phyloP scores from a whole-genome alignment of 2,329 filamentous ascomycete species.

The Aspergillus pseudoviridinutans region DNA sequence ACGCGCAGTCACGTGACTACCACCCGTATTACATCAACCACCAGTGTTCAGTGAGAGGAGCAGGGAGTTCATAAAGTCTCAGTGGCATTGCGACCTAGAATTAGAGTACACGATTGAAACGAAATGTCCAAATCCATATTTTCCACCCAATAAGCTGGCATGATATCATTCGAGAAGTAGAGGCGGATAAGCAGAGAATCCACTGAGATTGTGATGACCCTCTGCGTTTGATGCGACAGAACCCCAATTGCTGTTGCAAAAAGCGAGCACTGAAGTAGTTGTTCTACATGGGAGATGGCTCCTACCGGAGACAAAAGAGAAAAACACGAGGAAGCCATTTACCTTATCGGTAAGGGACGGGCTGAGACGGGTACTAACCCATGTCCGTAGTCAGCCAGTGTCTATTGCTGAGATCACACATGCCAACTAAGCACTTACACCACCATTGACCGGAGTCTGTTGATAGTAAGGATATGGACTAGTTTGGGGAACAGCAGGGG shows the following conservation, averaged over 20 bases:
- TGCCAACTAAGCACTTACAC: slow-evolving; percentile 10
- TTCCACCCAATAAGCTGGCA: slow-evolving; percentile 19
- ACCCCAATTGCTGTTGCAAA: slow-evolving; percentile 22
- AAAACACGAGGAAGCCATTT: slow-evolving; percentile 4
- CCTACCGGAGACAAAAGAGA: slow-evolving; percentile 9
- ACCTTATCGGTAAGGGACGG: slow-evolving; percentile 1
- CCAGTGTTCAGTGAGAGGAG: neutral
- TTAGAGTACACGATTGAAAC: slow-evolving; percentile 28
- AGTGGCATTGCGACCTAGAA: slow-evolving; percentile 16
- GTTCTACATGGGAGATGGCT: slow-evolving; percentile 18
- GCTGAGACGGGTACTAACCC: neutral
- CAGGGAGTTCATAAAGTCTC: slow-evolving; percentile 1
- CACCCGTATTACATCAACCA: neutral
- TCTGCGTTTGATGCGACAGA: slow-evolving; percentile 14
- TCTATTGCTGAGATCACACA: neutral
- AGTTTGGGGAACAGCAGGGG: slow-evolving; percentile 15
- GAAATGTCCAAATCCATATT: slow-evolving; percentile 20
- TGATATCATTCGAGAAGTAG: slow-evolving; percentile 17
- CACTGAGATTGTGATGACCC: neutral
- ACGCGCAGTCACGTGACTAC: slow-evolving; percentile 24
- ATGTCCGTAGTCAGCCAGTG: neutral
- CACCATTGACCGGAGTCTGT: slow-evolving; percentile 27
- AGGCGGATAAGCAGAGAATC: slow-evolving; percentile 6
- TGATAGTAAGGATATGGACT: slow-evolving; percentile 31
- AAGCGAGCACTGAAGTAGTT: slow-evolving; percentile 2